phyloP scores from a whole-genome alignment of 2,329 filamentous ascomycete species.

The Penicillium sp. region DNA sequence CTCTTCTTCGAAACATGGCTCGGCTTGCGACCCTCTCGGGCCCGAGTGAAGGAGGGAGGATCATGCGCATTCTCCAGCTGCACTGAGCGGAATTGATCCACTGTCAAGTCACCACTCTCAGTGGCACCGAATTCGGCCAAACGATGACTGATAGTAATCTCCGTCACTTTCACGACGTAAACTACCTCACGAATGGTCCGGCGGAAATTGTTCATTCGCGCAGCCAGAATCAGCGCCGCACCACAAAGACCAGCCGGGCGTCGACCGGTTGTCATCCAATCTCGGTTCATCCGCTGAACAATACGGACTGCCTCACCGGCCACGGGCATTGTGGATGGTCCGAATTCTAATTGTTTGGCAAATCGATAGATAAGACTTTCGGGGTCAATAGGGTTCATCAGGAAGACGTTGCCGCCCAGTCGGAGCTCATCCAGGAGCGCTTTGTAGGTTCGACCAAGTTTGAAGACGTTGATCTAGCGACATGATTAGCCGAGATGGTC shows the following conservation, averaged over 20 bases:
- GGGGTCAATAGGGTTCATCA: conserved; percentile 74
- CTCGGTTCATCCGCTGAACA: conserved; percentile 86
- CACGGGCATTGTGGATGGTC: conserved; percentile 73
- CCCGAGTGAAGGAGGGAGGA: conserved; percentile 70
- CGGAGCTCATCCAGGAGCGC: conserved; percentile 64
- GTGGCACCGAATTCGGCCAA: conserved; percentile 89
- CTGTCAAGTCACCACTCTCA: conserved; percentile 76
- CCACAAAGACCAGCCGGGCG: conserved; percentile 92
- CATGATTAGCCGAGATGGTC: not conserved
- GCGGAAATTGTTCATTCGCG: conserved; percentile 97
- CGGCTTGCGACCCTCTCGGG: conserved; percentile 58
- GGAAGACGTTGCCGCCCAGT: conserved; percentile 57
- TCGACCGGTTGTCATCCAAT: conserved; percentile 96
- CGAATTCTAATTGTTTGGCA: conserved; percentile 88
- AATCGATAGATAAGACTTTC: conserved; percentile 91
- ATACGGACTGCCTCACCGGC: conserved; percentile 84
- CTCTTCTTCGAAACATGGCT: conserved; percentile 38
- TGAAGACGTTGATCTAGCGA: conserved; percentile 74
- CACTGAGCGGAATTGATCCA: conserved; percentile 70
- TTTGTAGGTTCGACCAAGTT: conserved; percentile 86
- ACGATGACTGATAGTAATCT: conserved; percentile 86
- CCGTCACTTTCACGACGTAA: conserved; percentile 97
- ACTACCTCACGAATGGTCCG: conserved; percentile 90
- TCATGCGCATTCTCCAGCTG: conserved; percentile 66
- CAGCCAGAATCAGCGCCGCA: conserved; percentile 88